Evolutionary conservation across 2,329 filamentous ascomycete genomes (phyloP), one percentile per base, ranked within the genome.

Genomic region (Hypoxylon sp.): DNA sequence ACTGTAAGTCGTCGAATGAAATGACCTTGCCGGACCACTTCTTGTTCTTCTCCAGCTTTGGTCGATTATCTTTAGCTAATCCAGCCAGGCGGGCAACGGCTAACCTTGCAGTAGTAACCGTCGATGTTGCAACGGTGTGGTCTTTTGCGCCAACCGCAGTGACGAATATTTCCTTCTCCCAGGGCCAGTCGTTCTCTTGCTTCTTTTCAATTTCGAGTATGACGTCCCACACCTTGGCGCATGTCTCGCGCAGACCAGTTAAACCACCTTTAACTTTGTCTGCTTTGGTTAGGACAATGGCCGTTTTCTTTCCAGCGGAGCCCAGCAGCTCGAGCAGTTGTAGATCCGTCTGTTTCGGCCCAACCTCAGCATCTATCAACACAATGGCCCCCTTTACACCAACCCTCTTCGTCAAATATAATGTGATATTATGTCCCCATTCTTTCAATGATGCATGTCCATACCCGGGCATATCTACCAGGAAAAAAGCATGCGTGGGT

Each of bases 261-360:
- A 66, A 19, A 16, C 65, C 61, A 13, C 56, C 63, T 61, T 64
- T 69, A 35, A 61, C 66, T 63, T 82, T 83, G 60, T 84, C 82
- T 9, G 77, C 78, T 67, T 83, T 83, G 7, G 82, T 84, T 37
- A 85, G 64, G 3, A 83, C 73, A 1, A 83, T 73, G 5, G 75
- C 62, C 1, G 78, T 80, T 41, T 71, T 70, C 20, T 77, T 71
- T 7, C 73, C 72, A 3, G 73, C 70, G 37, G 74, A 67, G 38
- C 76, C 70, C 57, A 84, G 69, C 32, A 79, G 66, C 48, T 70
- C 65, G 23, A 84, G 64, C 53, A 79, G 71, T 67, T 74, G 71
- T 8, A 66, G 64, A 60, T 84, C 81, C 36, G 72, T 73, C 15
- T 70, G 65, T 55, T 79, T 78, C 1, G 82, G 67, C 9, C 75